Conservation (phyloP, 75 land plant genomes). For the Cunninghamia lanceolata region DNA sequence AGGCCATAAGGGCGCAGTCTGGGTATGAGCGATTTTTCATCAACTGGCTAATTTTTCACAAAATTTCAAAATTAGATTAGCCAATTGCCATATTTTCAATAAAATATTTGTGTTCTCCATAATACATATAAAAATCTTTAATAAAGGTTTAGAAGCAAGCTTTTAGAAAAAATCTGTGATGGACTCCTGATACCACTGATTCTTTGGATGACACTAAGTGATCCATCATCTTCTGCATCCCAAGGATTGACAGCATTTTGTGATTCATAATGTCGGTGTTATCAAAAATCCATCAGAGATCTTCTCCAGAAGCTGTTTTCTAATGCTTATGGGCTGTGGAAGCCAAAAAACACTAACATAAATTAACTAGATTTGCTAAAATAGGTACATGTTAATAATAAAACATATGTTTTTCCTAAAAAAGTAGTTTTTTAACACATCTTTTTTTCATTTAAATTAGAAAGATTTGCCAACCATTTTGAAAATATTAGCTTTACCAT, state of each 20-base stretch:
- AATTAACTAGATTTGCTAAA: background rate
- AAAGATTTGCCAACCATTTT: background rate
- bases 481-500: too few species aligned
- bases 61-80: background rate
- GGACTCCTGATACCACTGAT: background rate
- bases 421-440: background rate
- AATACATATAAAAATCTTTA: background rate
- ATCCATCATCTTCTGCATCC: background rate
- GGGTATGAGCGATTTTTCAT: background rate
- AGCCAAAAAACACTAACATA: background rate
- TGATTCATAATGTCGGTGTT: background rate
- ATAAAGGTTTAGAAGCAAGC: background rate
- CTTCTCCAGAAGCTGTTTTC: background rate
- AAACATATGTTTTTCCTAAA: background rate
- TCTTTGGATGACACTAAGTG: background rate
- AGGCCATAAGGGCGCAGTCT: slow-evolving; percentile 26
- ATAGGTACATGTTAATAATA: background rate
- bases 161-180: background rate
- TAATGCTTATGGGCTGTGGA: background rate
- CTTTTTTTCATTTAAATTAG: background rate
- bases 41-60: background rate
- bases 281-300: background rate
- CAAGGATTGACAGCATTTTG: background rate
- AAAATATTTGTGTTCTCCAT: background rate
- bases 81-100: background rate